Evolutionary conservation across 495 filamentous ascomycete species (phyloP), one percentile per base, ranked within the genome.

Genomic region (Lentithecium fluviatile): DNA sequence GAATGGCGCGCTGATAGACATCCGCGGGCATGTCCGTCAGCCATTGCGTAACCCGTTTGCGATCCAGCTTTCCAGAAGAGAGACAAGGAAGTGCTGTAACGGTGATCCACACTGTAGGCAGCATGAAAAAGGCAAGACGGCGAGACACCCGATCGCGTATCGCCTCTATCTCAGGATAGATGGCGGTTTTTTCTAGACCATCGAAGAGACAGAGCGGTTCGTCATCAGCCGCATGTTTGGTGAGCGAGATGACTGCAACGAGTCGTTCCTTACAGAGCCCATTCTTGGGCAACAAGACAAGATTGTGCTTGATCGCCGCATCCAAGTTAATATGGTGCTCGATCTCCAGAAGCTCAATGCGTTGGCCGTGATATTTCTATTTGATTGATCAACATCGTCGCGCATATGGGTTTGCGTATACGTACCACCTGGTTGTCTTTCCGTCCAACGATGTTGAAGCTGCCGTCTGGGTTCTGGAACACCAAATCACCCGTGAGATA

Each of bases 401-500:
- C 15, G 36, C 2, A 26, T 2, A 2, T 17, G 12, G 6, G 6
- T 24, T 5, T 40, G 21, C 4, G 21, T 20, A 10, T 46, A 54
- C 60, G 26, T 40, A 58, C 60, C 23, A 69, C 66, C 56, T 69
- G 66, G 21, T 32, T 69, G 38, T 69, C 66, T 52, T 69, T 69
- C 4, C 66, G 52, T 25, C 66, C 66, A 2, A 67, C 37, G 43
- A 63, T 63, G 32, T 57, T 63, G 26, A 69, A 53, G 29, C 58
- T 60, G 6, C 66, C 66, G 40, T 69, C 59, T 4, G 46, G 42
- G 29, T 67, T 69, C 37, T 69, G 58, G 29, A 45, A 32, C 21
- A 66, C 66, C 8, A 69, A 52, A 45, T 69, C 66, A 24, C 64
- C 66, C 2, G 66, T 69, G 11, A 60, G 62, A 55, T 66, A 70